Evolutionary conservation across 2,329 filamentous ascomycete species (phyloP), one percentile per base, ranked within the genome.

Genomic region (Xylogone sp.): DNA sequence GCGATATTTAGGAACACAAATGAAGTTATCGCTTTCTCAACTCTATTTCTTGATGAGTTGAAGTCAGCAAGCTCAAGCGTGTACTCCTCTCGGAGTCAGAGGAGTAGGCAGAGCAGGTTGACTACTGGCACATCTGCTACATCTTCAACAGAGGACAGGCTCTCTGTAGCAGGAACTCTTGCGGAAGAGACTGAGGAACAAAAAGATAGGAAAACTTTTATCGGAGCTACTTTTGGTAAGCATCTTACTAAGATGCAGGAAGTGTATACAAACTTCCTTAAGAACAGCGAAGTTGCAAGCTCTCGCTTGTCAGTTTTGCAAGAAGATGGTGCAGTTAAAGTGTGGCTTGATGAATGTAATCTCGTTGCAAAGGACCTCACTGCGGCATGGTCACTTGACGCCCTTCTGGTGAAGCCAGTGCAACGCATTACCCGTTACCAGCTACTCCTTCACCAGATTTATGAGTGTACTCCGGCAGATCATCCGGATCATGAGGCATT

Each of bases 381-480:
- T 0, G 84, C 86, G 21, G 93, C 94, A 0, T 99, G 94, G 94
- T 89, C 96, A 68, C 71, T 99, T 54, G 92, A 97, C 68, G 96
- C 94, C 0, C 76, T 99, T n/a, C 80, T 99, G 19, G 93, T 99
- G 65, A 99, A 99, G 69, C 94, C 94, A 1, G 92, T 96, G 68
- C 94, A 99, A 70, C 84, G 94, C 45, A 86, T 97, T 56, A 86
- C 93, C 29, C 97, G 97, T 64, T 99, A 97, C 65, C 91, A 91
- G 3, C 84, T 96, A 44, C 76, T 99, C 42, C 82, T 99, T 43
- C 83, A 84, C 29, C 85, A 91, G 51, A 75, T 99, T 10, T 75
- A 95, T 21, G 84, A 91, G 56, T 81, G 86, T 51, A 97, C 93
- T 0, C 86, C 89, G 0, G 70, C 78, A 9, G 86, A 91, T 56